Percentiles rank a stretch among this genome's conserved stretches.
These are phyloP conservation scores for Akanthomyces muscarius DNA, from an alignment of 2,329 filamentous ascomycete species.

Conservation along the genomic window DNA sequence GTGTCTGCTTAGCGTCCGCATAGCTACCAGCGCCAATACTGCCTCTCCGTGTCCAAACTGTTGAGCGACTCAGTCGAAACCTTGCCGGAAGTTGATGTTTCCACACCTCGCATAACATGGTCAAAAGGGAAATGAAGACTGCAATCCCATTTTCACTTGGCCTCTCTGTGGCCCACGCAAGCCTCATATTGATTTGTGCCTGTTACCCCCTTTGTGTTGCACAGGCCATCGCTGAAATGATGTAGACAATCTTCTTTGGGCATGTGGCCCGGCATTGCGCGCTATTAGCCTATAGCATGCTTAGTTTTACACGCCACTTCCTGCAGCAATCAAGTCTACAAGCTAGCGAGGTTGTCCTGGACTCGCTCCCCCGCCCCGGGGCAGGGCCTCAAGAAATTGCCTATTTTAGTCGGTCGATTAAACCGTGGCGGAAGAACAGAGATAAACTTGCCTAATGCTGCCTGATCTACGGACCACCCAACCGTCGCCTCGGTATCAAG, in stretches of 20 bases:
- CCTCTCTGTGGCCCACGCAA: background rate
- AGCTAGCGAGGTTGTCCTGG: background rate
- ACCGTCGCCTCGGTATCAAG: background rate
- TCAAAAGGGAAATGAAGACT: background rate
- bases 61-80: background rate
- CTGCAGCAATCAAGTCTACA: background rate
- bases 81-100: background rate
- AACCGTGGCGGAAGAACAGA: background rate
- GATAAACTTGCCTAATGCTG: background rate
- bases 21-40: too few relatives aligned
- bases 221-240: background rate
- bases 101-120: background rate
- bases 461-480: background rate
- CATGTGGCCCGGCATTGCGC: slow-evolving; percentile 1
- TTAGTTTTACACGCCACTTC: background rate
- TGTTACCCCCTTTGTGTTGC: background rate
- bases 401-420: background rate
- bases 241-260: background rate
- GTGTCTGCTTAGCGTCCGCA: too few relatives aligned
- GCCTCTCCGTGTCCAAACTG: background rate
- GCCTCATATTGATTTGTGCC: background rate
- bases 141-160: background rate
- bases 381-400: background rate
- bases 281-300: slow-evolving; percentile 6
- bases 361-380: background rate